Percentiles rank a stretch among this genome's conserved stretches.
These are phyloP conservation scores for Fragaria iinumae DNA, from an alignment of 306 rosid genomes.

Conservation along the genomic window DNA sequence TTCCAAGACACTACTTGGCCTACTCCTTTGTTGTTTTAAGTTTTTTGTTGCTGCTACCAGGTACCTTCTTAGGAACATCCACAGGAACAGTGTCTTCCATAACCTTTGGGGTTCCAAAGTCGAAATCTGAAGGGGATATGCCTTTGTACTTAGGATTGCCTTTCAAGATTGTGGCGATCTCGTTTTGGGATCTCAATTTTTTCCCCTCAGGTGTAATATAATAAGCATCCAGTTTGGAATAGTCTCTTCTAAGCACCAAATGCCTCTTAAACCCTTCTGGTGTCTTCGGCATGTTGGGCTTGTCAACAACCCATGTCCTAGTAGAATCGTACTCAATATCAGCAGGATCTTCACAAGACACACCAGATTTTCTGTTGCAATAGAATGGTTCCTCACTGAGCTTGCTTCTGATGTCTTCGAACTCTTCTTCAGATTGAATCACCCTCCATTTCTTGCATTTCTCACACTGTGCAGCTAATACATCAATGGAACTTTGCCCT, in stretches of 20 bases:
- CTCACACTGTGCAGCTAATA: conserved; percentile 72
- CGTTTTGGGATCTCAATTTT: conserved; percentile 64
- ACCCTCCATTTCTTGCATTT: conserved; percentile 84
- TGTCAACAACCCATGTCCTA: conserved; percentile 90
- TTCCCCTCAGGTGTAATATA: conserved; percentile 70
- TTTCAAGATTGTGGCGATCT: conserved; percentile 51
- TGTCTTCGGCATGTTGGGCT: conserved; percentile 72
- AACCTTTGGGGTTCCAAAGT: conserved; percentile 64
- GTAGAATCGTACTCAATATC: conserved; percentile 62
- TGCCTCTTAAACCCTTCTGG: conserved; percentile 74
- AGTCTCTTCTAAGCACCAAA: conserved; percentile 68
- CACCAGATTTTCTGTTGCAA: conserved; percentile 48
- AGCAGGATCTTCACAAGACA: conserved; percentile 67
- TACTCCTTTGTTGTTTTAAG: conserved; percentile 30
- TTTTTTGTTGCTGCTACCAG: conserved; percentile 39
- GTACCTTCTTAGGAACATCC: conserved; percentile 34
- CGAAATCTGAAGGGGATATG: conserved; percentile 43
- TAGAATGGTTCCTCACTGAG: conserved; percentile 50
- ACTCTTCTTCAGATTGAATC: conserved; percentile 66
- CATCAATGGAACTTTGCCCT: conserved; percentile 46
- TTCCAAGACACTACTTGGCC: conserved; percentile 1
- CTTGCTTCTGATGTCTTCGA: conserved; percentile 68
- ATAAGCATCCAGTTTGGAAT: conserved; percentile 76
- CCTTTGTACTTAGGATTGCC: conserved; percentile 49
- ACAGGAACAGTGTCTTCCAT: conserved; percentile 81